Base-by-base conservation (phyloP, 2,329 filamentous ascomycete species). In the Alternaria alternata region DNA sequence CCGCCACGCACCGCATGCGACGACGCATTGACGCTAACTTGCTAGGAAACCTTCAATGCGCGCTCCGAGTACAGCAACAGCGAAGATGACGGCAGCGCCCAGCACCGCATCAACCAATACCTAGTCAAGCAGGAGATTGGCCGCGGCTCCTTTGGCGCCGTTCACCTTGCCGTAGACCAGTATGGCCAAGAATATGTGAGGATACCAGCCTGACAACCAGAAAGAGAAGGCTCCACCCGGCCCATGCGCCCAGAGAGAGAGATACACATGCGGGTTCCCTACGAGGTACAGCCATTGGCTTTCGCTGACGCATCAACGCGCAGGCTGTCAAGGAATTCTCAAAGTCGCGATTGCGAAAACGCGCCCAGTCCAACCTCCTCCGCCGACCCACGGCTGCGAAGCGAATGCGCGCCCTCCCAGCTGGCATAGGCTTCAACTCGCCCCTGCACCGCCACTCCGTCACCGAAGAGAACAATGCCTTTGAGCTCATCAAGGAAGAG, bases 291-390 rank as follows among this genome's bases (percentile, higher is more conserved):
- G 26, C 54, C 61, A 65, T 57, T 63, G 59, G 56, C 65, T 66
- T 53, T 65, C 51, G 68, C 74, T 79, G 69, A 78, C 71, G 63
- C 65, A 68, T 36, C 62, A 54, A 54, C 48, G 56, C 60, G 20
- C 74, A 97, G 94, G 94, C 95, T 59, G 88, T 98, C 75, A 99
- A 99, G 80, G 94, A 98, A 75, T 98, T 99, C 80, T 98, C 94
- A 61, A 99, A 99, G 77, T 88, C 92, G 2, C 89, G 94, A 36
- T 83, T 99, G 55, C 89, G 94, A 51, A 97, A 94, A 81, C 91
- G 93, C 56, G 93, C 91, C 16, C 93, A 97, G 75, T 97, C 94
- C 12, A 91, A 95, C 77, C 89, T 97, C 60, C 85, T 99, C 46
- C 89, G 89, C 61, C 84, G 86, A 64, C 87, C 88, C 18, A 84